Evolutionary conservation across 1,284 basidiomycete genomes (phyloP), one percentile per base, ranked within the genome.

Genomic region (Anthracocystis panici-leucophaei): DNA sequence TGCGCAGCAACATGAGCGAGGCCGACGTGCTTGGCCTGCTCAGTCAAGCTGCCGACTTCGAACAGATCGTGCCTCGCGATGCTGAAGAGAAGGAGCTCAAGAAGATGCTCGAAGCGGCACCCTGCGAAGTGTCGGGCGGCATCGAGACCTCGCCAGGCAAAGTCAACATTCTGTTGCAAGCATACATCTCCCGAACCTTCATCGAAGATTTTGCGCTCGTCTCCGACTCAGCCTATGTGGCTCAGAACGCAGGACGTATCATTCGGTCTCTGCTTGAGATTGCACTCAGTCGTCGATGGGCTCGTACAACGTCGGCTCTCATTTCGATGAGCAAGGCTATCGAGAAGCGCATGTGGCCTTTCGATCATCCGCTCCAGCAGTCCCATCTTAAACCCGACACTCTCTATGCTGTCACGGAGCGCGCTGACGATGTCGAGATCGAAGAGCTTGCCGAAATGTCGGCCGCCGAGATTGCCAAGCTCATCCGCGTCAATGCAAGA

Each of bases 161-260:
- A 88, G 94, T 97, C 86, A 99, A 97, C 85, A 93, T 99, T 65
- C 88, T 99, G 35, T 88, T 99, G 27, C 97, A 99, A 86, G 92
- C 91, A 4, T 93, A 91, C 85, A 94, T 99, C 70, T 97, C 94
- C 25, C 88, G 89, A 57, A 89, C 90, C 23, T 88, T 88, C 48
- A 88, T 98, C 25, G 93, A 97, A 68, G 97, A 99, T 86, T 99
- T 98, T 85, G 97, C 97, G 10, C 88, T 99, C 56, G 92, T 99
- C 2, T 99, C 96, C 0, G 97, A 99, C 84, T 92, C 91, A 78
- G 94, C 92, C 5, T 99, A 97, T 82, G 93, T 86, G 16, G 80
- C 86, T 5, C 86, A 90, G 85, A 99, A 99, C 81, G 93, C 92
- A 8, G 95, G 93, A 8, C 92, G 97, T 74, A 97, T 99, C 79